Conservation (phyloP, 2,329 filamentous ascomycete species). For the Cadophora sp. region DNA sequence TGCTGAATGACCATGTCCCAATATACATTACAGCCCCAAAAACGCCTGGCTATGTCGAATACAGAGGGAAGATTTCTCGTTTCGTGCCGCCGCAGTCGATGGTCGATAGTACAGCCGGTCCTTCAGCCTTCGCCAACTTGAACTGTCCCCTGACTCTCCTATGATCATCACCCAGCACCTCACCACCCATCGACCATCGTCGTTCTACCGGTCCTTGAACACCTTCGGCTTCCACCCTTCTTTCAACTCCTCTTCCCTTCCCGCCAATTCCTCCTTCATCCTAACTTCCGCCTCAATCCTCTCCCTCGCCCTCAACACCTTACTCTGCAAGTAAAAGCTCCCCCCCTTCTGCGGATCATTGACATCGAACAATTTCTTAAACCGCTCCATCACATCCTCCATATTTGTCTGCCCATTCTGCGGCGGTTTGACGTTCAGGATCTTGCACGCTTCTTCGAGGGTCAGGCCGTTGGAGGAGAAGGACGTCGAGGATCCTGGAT, state of each 20-base stretch:
- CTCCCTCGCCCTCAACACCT: slow-evolving; percentile 89
- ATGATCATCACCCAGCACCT: slow-evolving; percentile 21
- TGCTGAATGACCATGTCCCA: slow-evolving; percentile 32
- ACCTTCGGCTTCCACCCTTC: slow-evolving; percentile 95
- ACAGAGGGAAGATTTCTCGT: slow-evolving; percentile 45
- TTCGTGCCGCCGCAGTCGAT: slow-evolving; percentile 26
- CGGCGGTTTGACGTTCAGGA: slow-evolving; percentile 93
- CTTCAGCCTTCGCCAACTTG: neutral
- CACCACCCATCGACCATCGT: slow-evolving; percentile 13
- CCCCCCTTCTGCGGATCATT: slow-evolving; percentile 97
- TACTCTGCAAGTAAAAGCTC: slow-evolving; percentile 98
- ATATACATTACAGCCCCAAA: slow-evolving; percentile 40
- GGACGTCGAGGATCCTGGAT: slow-evolving; percentile 51
- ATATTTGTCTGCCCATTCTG: slow-evolving; percentile 78
- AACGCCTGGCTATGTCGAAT: slow-evolving; percentile 46
- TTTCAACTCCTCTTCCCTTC: slow-evolving; percentile 78
- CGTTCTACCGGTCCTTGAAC: slow-evolving; percentile 77
- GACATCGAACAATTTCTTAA: slow-evolving; percentile 92
- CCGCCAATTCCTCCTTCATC: slow-evolving; percentile 72
- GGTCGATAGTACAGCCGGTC: neutral
- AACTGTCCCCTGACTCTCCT: slow-evolving; percentile 1
- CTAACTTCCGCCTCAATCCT: slow-evolving; percentile 87
- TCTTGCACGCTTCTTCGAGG: slow-evolving; percentile 95
- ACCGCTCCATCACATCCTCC: slow-evolving; percentile 81
- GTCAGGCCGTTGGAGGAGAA: slow-evolving; percentile 77